Evolutionary conservation across 352 stramenopile species (phyloP), one percentile per base, ranked within the genome.

Genomic region (Phytophthora ohioensis): DNA sequence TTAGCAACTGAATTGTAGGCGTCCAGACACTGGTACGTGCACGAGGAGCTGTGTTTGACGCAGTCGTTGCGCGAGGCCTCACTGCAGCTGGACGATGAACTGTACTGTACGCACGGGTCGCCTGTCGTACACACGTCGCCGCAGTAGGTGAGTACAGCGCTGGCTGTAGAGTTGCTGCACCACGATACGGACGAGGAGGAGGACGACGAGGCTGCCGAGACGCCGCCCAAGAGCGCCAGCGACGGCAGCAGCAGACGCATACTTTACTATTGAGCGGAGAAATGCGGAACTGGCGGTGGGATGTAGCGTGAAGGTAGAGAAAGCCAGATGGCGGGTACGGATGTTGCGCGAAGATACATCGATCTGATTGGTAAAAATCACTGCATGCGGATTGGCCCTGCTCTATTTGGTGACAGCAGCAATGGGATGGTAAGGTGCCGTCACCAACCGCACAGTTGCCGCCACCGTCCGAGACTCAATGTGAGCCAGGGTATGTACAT

Each of bases 1-100:
- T 57, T 59, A 17, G 48, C n/a, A 4, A 69, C 39, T 5, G 71
- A 57, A 59, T 88, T 89, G 77, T 85, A 94, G 6, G 82, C 70
- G 10, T 76, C 52, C 4, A 94, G 73, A 62, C 87, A 94, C 72
- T 94, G 87, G 71, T 81, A 93, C 43, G 78, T 84, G 76, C 87
- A 94, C 2, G 60, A 59, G 9, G 75, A 69, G 43, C 71, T 75
- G 57, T 90, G 57, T 21, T 38, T 36, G n/a, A 71, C 51, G 62
- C 87, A 94, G 11, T 75, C 72, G 61, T 91, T 90, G 42, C 80
- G 72, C 15, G 76, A 78, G 21, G 65, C 71, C 6, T 80, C 69
- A 63, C 63, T 89, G 69, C 87, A 94, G 54, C 46, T 84, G 31
- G 64, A 70, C 12, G 69, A 68, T 17, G 54, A 64, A 31, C 71